Conservation (phyloP, 441 rosid genomes). For the Eruca vesicaria region DNA sequence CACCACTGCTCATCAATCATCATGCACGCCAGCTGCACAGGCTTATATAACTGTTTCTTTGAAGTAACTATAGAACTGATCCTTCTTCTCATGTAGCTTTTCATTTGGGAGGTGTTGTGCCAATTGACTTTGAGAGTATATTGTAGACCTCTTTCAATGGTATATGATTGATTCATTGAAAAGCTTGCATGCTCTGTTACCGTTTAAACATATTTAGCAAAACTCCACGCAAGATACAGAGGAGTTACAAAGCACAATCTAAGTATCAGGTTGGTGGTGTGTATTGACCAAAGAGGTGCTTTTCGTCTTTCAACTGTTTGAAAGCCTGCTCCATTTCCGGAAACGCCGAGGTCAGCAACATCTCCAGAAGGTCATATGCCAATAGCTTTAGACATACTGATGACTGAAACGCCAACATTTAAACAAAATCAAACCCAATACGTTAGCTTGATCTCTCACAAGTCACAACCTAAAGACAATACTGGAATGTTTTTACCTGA, state of each 20-base stretch:
- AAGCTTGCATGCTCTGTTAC: slow-evolving; percentile 23
- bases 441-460: background rate
- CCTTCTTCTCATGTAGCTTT: background rate
- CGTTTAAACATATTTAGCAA: slow-evolving; percentile 28
- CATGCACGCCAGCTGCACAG: background rate
- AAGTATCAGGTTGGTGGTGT: slow-evolving; percentile 32
- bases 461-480: background rate
- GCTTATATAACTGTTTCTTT: background rate
- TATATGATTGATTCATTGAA: slow-evolving; percentile 3
- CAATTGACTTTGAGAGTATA: slow-evolving; percentile 8
- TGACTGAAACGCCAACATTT: slow-evolving; percentile 53
- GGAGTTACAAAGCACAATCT: slow-evolving; percentile 13
- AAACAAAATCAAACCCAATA: background rate
- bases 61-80: too few species aligned
- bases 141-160: background rate
- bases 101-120: slow-evolving; percentile 7
- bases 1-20: background rate
- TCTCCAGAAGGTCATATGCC: slow-evolving; percentile 81
- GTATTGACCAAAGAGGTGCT: slow-evolving; percentile 71
- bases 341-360: slow-evolving; percentile 72
- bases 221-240: slow-evolving; percentile 20
- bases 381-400: slow-evolving; percentile 77
- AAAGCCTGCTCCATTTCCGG: slow-evolving; percentile 73
- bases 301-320: slow-evolving; percentile 68
- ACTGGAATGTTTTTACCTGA: slow-evolving; percentile 55